These are phyloP conservation scores for Cochlearia excelsa DNA, from an alignment of 345 rosid genomes.

Conservation along the genomic window DNA sequence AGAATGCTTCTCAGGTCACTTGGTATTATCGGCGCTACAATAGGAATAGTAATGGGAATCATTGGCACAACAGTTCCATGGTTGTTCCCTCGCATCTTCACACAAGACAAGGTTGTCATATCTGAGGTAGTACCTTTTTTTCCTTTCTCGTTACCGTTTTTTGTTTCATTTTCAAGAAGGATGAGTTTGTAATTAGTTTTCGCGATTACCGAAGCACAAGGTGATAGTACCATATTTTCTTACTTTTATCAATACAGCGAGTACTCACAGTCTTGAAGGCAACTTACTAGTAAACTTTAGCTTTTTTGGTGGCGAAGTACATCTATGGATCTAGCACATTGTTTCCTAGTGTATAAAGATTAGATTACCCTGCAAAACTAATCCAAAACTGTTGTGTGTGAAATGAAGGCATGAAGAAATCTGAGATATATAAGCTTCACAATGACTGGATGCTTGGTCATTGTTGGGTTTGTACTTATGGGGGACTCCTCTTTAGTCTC, in stretches of 20 bases:
- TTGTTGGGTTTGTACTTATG: constrained; percentile 53
- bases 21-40: constrained; percentile 54
- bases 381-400: constrained; percentile 6
- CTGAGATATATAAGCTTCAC: constrained; percentile 67
- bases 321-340: not conserved
- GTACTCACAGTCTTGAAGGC: constrained; percentile 81
- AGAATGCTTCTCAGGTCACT: constrained; percentile 78
- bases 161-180: constrained; percentile 18
- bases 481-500: constrained; percentile 36
- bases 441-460: constrained; percentile 61
- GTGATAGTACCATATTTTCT: constrained; percentile 65
- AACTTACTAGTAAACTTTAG: constrained; percentile 57
- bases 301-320: not conserved
- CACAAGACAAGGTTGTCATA: constrained; percentile 57
- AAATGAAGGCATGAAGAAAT: constrained; percentile 76
- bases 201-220: constrained; percentile 67
- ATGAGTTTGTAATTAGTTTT: constrained; percentile 11
- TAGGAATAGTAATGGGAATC: constrained; percentile 55
- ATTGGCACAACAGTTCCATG: constrained; percentile 64
- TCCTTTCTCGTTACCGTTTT: not conserved
- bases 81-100: constrained; percentile 69
- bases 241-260: constrained; percentile 63
- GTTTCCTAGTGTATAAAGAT: no score
- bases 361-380: not conserved
- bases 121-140: constrained; percentile 46